These are phyloP conservation scores for Penicillium sp. DNA, from an alignment of 2,329 filamentous ascomycete genomes.

Conservation along the genomic window DNA sequence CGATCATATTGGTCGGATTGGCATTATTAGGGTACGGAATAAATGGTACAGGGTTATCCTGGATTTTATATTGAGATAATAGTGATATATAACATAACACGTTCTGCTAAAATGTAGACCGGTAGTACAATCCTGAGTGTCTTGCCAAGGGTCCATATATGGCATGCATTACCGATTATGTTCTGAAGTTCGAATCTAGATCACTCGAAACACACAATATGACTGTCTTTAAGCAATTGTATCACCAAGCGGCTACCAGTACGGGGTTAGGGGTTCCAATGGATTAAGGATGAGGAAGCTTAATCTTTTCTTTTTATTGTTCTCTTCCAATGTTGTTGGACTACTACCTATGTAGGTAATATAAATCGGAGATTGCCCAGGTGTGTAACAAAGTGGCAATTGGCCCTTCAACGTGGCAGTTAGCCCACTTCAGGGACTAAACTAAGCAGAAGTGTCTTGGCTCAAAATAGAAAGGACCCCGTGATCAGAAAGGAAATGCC, in stretches of 20 bases:
- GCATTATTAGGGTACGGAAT: too few species aligned
- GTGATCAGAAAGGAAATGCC: neutral
- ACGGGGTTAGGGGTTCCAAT: neutral
- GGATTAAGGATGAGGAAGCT: neutral
- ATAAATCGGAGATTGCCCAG: neutral
- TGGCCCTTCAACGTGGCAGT: neutral
- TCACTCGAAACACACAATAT: neutral
- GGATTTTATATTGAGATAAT: neutral
- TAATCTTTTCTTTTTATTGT: neutral
- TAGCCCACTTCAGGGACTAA: neutral
- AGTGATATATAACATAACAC: neutral
- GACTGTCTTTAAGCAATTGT: neutral
- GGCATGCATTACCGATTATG: neutral
- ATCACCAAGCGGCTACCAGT: neutral
- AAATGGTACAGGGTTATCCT: neutral
- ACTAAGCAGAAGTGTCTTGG: neutral
- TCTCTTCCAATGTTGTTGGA: too few species aligned
- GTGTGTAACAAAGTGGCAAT: conserved; percentile 1
- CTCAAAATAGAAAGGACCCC: neutral
- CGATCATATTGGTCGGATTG: neutral
- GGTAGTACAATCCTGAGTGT: neutral
- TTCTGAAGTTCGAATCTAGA: neutral
- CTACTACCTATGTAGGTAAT: too few species aligned
- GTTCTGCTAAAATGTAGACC: neutral
- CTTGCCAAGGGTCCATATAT: neutral